Percentiles rank a stretch among this genome's conserved stretches.
Evolutionary conservation across 352 stramenopile species (phyloP).

Genomic region (Phytophthora uliginosa): DNA sequence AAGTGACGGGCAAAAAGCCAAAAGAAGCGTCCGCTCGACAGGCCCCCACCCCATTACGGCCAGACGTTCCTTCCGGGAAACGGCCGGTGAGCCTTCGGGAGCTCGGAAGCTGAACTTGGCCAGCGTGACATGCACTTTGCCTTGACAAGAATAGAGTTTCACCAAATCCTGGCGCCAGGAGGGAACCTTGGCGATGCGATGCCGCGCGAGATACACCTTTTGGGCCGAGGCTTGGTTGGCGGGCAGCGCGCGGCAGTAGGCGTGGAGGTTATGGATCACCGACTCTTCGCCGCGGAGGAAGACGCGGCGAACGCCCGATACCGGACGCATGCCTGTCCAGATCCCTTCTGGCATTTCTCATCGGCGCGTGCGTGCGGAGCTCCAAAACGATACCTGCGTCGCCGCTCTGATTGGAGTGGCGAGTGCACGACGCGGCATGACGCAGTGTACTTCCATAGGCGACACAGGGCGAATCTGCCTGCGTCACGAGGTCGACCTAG

Average conservation of each 20-base stretch:
- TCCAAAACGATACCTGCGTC: not conserved
- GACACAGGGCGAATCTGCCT: not conserved
- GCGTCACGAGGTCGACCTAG: not conserved
- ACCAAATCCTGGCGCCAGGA: slow-evolving; percentile 22
- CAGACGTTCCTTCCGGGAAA: slow-evolving; percentile 35
- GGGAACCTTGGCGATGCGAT: slow-evolving; percentile 16
- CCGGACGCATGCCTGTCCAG: slow-evolving; percentile 21
- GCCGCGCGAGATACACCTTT: slow-evolving; percentile 19
- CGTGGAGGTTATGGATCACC: slow-evolving; percentile 22
- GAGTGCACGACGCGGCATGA: slow-evolving; percentile 19
- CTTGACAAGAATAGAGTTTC: slow-evolving; percentile 26
- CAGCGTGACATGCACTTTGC: slow-evolving; percentile 22
- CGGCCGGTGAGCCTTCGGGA: slow-evolving; percentile 3
- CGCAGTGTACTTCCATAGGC: slow-evolving; percentile 9
- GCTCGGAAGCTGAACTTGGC: slow-evolving; percentile 7
- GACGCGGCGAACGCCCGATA: slow-evolving; percentile 23
- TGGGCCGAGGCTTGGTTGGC: slow-evolving; percentile 4
- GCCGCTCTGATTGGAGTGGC: slow-evolving; percentile 18
- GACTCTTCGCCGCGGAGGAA: slow-evolving; percentile 20
- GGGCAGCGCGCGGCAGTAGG: slow-evolving; percentile 13
- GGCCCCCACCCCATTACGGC: not conserved
- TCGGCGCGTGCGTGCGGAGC: not conserved
- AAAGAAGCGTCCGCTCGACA: slow-evolving; percentile 9
- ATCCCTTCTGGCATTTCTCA: slow-evolving; percentile 25
- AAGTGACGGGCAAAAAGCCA: slow-evolving; percentile 22